A percentile compares a stretch with the other conserved stretches of the same genome.
Evolutionary conservation across 139 green algal species (phyloP).

Genomic region (Coccomyxa sp.): DNA sequence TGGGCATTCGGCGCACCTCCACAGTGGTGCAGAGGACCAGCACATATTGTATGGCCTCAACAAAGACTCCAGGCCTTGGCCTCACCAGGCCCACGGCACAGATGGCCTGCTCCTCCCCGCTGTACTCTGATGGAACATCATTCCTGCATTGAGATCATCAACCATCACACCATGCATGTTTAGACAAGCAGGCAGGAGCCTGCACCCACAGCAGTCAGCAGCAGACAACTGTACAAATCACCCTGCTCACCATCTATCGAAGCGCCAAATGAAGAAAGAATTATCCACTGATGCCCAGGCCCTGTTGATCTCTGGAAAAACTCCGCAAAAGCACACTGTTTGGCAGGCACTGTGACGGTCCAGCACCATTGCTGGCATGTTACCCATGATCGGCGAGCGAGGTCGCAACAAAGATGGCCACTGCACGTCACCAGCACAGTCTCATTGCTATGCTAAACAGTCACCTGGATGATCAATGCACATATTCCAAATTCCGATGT

Average conservation of each 20-base stretch:
- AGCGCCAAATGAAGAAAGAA: constrained; percentile 87
- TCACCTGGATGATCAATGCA: too few relatives aligned
- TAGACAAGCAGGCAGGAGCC: not conserved
- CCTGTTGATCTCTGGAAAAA: constrained; percentile 76
- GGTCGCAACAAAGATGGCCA: constrained; percentile 68
- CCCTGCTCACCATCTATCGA: constrained; percentile 58
- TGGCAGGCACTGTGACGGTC: constrained; percentile 74
- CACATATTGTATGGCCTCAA: constrained; percentile 81
- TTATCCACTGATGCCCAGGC: constrained; percentile 93
- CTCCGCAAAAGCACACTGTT: constrained; percentile 84
- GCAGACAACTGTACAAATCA: not conserved
- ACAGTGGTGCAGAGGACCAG: constrained; percentile 88
- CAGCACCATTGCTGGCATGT: constrained; percentile 74
- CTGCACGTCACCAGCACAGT: constrained; percentile 35
- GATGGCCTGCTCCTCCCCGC: constrained; percentile 86
- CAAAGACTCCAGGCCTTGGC: constrained; percentile 78
- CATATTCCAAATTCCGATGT: not conserved
- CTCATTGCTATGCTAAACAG: too few relatives aligned
- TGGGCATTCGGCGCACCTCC: constrained; percentile 48
- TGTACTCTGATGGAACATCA: constrained; percentile 83
- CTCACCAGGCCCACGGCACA: constrained; percentile 73
- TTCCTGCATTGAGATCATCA: constrained; percentile 43
- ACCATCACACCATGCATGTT: not conserved
- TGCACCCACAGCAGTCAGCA: not conserved
- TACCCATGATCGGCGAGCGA: constrained; percentile 47